A percentile compares a stretch with the other conserved stretches of the same genome.
phyloP scores from a whole-genome alignment of 2,329 filamentous ascomycete species.

The Arthrobotrys musiformis region DNA sequence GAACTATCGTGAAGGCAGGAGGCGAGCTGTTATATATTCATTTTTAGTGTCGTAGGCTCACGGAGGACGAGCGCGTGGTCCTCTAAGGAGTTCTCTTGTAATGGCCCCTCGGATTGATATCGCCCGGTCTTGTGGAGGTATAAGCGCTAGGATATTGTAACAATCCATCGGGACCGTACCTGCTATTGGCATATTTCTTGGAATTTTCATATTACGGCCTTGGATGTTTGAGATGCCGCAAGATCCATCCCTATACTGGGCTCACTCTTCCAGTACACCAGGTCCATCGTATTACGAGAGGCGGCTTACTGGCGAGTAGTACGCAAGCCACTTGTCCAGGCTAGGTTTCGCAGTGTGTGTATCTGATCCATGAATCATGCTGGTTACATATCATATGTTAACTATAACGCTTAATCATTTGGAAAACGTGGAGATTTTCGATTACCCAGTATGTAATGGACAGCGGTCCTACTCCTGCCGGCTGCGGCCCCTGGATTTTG shows the following conservation, averaged over 20 bases:
- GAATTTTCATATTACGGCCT: constrained; percentile 3
- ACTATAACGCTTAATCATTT: constrained; percentile 40
- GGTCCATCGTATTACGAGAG: background rate
- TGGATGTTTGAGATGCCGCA: constrained; percentile 41
- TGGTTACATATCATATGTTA: background rate
- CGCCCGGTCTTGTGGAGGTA: constrained; percentile 24
- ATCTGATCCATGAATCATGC: constrained; percentile 23
- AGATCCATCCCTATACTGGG: constrained; percentile 6
- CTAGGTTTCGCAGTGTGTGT: constrained; percentile 18
- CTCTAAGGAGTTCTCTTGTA: background rate
- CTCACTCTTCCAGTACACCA: constrained; percentile 2
- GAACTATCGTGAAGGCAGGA: background rate
- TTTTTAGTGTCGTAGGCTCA: background rate
- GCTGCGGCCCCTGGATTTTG: background rate
- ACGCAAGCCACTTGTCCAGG: constrained; percentile 30
- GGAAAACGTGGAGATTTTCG: constrained; percentile 52
- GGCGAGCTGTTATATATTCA: constrained; percentile 28
- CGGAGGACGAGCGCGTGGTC: constrained; percentile 9
- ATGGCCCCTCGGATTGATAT: constrained; percentile 38
- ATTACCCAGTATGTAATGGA: constrained; percentile 9
- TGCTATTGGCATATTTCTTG: constrained; percentile 37
- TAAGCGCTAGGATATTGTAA: constrained; percentile 39
- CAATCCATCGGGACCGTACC: constrained; percentile 24
- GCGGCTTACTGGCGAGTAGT: background rate
- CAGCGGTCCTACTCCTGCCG: constrained; percentile 27